These are phyloP conservation scores for Phytophthora idaei DNA, from an alignment of 352 stramenopile genomes.

Conservation along the genomic window DNA sequence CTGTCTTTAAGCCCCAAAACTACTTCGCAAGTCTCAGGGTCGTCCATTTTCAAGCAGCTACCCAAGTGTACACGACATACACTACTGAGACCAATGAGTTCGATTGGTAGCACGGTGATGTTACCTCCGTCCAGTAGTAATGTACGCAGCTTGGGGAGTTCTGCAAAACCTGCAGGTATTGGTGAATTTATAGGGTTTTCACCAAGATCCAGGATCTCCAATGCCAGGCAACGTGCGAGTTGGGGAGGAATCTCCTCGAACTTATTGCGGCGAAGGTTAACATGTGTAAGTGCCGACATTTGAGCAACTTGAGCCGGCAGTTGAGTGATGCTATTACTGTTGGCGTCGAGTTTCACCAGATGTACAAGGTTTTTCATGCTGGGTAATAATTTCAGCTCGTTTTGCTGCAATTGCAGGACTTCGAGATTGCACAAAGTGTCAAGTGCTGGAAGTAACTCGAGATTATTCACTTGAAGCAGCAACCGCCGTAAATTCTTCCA, in stretches of 20 bases:
- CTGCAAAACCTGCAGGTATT: conserved; percentile 48
- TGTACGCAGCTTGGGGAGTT: conserved; percentile 62
- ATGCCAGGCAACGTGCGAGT: conserved; percentile 44
- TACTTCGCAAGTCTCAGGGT: conserved; percentile 73
- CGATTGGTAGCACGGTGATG: conserved; percentile 62
- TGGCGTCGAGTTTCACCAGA: conserved; percentile 81
- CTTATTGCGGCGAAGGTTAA: conserved; percentile 72
- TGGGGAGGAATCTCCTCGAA: conserved; percentile 53
- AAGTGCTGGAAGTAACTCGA: conserved; percentile 48
- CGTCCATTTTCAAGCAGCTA: conserved; percentile 54
- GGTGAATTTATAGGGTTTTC: conserved; percentile 58
- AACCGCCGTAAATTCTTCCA: conserved; percentile 68
- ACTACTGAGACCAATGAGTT: conserved; percentile 59
- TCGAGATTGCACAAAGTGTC: conserved; percentile 65
- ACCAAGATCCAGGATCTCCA: conserved; percentile 80
- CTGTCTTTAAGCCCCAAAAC: conserved; percentile 54
- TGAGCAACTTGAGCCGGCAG: conserved; percentile 52
- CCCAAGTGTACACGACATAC: conserved; percentile 70
- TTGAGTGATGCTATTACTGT: conserved; percentile 64
- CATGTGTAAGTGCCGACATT: conserved; percentile 64
- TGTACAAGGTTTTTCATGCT: conserved; percentile 65
- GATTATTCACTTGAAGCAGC: conserved; percentile 65
- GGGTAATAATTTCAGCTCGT: conserved; percentile 60
- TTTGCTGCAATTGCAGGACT: conserved; percentile 66
- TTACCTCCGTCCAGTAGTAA: conserved; percentile 64